These are phyloP conservation scores for Xylaria sp. DNA, from an alignment of 2,329 filamentous ascomycete species.

Conservation along the genomic window DNA sequence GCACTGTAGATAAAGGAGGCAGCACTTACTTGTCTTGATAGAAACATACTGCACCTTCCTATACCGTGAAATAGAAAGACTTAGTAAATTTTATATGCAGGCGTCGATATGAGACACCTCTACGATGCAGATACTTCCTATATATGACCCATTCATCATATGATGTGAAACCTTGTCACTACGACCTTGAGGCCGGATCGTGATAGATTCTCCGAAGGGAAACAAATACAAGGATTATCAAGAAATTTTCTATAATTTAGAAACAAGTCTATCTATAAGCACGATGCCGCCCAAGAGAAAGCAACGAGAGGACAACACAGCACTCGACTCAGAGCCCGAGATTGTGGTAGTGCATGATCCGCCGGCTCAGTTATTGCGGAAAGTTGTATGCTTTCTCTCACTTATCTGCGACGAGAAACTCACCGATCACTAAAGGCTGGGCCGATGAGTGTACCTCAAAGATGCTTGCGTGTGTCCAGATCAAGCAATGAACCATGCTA, in stretches of 20 bases:
- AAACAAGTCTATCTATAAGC: neutral
- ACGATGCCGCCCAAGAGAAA: constrained; percentile 35
- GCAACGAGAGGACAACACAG: neutral
- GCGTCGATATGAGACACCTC: neutral
- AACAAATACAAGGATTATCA: neutral
- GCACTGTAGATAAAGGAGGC: neutral
- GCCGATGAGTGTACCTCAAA: neutral
- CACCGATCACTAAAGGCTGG: neutral
- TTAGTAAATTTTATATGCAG: neutral
- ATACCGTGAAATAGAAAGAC: neutral
- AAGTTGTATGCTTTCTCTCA: constrained; percentile 42
- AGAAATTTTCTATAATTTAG: neutral
- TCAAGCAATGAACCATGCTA: constrained; percentile 19
- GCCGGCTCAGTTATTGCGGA: constrained; percentile 40
- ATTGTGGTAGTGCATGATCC: constrained; percentile 24
- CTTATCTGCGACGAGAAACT: neutral
- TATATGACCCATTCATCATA: neutral
- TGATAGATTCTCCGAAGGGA: neutral
- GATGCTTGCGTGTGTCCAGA: neutral
- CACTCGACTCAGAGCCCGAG: constrained; percentile 30
- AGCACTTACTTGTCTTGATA: neutral
- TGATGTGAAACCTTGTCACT: neutral
- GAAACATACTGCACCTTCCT: constrained; percentile 8
- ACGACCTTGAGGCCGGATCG: neutral
- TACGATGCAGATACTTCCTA: neutral